These are phyloP conservation scores for Blepharisma stoltei DNA, from an alignment of 73 alveolate species.

Conservation along the genomic window DNA sequence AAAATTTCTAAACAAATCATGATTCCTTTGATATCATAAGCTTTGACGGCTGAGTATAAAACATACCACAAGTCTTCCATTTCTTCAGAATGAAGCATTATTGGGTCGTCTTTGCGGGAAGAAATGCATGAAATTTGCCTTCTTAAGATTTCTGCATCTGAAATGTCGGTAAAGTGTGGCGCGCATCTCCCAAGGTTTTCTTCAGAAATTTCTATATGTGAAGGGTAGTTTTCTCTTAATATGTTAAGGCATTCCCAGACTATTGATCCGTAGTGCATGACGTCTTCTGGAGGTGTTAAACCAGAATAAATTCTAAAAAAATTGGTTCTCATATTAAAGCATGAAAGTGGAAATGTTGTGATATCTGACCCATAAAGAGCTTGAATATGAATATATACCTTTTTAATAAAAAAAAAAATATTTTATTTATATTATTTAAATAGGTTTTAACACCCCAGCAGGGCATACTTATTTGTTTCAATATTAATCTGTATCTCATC, in stretches of 20 bases:
- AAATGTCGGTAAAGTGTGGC: not conserved
- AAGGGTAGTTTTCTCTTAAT: constrained; percentile 17
- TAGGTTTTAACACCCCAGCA: no score
- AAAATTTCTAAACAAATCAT: constrained; percentile 6
- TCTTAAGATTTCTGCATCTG: not conserved
- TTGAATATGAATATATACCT: constrained; percentile 19
- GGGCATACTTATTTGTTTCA: not conserved
- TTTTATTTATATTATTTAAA: no score
- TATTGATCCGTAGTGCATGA: not conserved
- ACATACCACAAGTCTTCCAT: constrained; percentile 3
- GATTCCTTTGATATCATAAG: constrained; percentile 21
- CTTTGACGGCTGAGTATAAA: not conserved
- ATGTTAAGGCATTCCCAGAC: constrained; percentile 13
- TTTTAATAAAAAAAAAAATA: no score
- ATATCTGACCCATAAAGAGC: constrained; percentile 18
- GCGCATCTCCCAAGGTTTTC: constrained; percentile 15
- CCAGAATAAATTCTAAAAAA: constrained; percentile 6
- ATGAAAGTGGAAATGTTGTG: not conserved
- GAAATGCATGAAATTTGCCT: not conserved
- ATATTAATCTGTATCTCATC: not conserved
- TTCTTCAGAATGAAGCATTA: constrained; percentile 3
- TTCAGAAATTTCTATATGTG: constrained; percentile 18
- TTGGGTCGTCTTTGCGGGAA: not conserved
- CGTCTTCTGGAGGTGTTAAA: constrained; percentile 24
- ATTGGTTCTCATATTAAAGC: not conserved